phyloP scores from a whole-genome alignment of 495 filamentous ascomycete species.

The Penicillium odoratum region DNA sequence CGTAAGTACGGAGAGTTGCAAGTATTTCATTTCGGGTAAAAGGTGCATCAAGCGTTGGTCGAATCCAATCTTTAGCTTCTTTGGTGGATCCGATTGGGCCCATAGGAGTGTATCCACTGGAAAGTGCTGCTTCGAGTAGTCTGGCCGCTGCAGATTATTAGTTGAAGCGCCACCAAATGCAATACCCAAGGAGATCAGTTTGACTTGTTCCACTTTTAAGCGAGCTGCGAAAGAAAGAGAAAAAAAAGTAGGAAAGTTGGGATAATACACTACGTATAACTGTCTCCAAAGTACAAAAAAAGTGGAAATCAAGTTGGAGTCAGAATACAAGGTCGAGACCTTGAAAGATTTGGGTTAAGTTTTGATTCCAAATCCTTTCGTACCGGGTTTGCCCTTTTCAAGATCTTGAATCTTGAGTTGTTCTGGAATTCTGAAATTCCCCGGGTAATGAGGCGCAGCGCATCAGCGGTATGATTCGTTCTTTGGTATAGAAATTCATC shows the following conservation, averaged over 20 bases:
- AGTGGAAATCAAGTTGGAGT: background rate
- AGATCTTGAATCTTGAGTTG: too few species aligned
- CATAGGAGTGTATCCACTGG: constrained; percentile 1
- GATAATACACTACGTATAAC: background rate
- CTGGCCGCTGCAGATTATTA: constrained; percentile 5
- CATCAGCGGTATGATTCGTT: constrained; percentile 12
- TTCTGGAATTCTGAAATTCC: background rate
- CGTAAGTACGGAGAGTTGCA: too few species aligned
- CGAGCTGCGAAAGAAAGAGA: background rate
- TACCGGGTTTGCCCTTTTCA: too few species aligned
- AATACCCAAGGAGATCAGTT: background rate
- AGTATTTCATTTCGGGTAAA: background rate
- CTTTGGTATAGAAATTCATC: constrained; percentile 14
- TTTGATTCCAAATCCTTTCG: background rate
- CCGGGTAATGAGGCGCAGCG: constrained; percentile 11
- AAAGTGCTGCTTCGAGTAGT: constrained; percentile 6
- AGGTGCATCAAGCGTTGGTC: background rate
- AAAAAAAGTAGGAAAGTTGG: background rate
- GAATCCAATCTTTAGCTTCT: background rate
- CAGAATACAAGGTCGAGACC: too few species aligned
- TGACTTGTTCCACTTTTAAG: background rate
- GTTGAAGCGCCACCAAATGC: constrained; percentile 1
- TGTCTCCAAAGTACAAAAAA: constrained; percentile 1
- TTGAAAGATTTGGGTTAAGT: background rate
- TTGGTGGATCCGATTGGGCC: background rate